phyloP scores from a whole-genome alignment of 768 basidiomycete species.

The Xerocomellus dryophilus region DNA sequence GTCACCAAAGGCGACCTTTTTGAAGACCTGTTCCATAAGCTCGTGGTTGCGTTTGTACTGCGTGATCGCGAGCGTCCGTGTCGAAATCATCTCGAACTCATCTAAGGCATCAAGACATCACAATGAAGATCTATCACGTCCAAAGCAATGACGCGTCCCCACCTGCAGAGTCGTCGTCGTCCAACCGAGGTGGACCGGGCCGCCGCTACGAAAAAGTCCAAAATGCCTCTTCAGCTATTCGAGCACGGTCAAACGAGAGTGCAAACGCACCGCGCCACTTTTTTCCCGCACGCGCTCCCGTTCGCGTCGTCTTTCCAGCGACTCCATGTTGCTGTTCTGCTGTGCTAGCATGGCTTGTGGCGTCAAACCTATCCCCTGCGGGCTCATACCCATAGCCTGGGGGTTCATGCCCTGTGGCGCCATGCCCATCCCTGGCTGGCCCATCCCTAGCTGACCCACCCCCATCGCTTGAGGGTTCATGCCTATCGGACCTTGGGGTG shows the following conservation, averaged over 20 bases:
- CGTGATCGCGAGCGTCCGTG: conserved; percentile 65
- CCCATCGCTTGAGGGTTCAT: conserved; percentile 27
- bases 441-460: no score
- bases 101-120: conserved; percentile 33
- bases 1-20: conserved; percentile 62
- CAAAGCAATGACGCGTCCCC: conserved; percentile 13
- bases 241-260: neutral
- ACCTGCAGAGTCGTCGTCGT: conserved; percentile 70
- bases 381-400: conserved; percentile 21
- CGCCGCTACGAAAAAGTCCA: conserved; percentile 23
- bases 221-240: neutral
- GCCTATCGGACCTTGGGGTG: conserved; percentile 25
- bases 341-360: conserved; percentile 67
- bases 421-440: conserved; percentile 24
- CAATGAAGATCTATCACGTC: neutral
- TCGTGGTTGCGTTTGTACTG: conserved; percentile 82
- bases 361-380: conserved; percentile 29
- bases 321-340: conserved; percentile 70
- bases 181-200: conserved; percentile 33
- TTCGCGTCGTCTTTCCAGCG: conserved; percentile 61
- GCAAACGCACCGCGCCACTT: conserved; percentile 39
- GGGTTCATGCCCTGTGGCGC: conserved; percentile 26
- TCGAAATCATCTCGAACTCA: conserved; percentile 68
- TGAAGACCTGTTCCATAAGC: conserved; percentile 80
- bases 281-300: conserved; percentile 53